Base-by-base conservation (phyloP, 1,139 yeast species). In the Arxiozyma slooffiae region DNA sequence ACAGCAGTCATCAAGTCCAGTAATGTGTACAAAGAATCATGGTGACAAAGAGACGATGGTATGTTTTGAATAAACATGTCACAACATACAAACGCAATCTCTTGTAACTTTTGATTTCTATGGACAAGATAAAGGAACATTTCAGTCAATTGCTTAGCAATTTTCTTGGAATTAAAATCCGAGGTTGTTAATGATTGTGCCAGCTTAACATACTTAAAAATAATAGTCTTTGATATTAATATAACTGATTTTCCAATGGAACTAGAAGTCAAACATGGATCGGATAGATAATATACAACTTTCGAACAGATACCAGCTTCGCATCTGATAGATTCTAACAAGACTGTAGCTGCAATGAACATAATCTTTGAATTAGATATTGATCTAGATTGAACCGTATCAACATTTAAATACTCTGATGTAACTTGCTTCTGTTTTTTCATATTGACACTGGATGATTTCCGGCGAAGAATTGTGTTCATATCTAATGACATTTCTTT, bases 401-500 rank as follows among this genome's bases (percentile, higher is more conserved):
- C 68, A 1, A 66, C 51, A 38, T 66, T 62, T 2, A 69, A 58
- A 37, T 64, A 61, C 18, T 64, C 65, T 23, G 67, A 54, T 40
- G 68, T 61, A n/a, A 79, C 75, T 48, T 77, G 82, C 55, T 80
- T 81, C 65, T 88, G 96, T 53, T 82, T 80, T 64, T 82, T 85
- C 46, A 85, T 83, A 53, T 86, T 86, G 53, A 82, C 83, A 61
- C 85, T 85, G 0, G 96, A 85, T 0, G 96, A 83, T 4, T 96
- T 96, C 57, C 97, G 78, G 64, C 96, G 80, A 53, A 94, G 75
- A 38, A 94, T 89, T 1, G 96, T 85, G 64, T 92, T 92, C 70
- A 92, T 77, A 61, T 94, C 97, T 57, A 92, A 76, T 4, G 96
- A 88, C 26, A 95, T 86, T 64, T 92, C 98, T 22, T 92, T 84